phyloP scores from a whole-genome alignment of 257 asterid genomes.

The Orobanche coerulescens region DNA sequence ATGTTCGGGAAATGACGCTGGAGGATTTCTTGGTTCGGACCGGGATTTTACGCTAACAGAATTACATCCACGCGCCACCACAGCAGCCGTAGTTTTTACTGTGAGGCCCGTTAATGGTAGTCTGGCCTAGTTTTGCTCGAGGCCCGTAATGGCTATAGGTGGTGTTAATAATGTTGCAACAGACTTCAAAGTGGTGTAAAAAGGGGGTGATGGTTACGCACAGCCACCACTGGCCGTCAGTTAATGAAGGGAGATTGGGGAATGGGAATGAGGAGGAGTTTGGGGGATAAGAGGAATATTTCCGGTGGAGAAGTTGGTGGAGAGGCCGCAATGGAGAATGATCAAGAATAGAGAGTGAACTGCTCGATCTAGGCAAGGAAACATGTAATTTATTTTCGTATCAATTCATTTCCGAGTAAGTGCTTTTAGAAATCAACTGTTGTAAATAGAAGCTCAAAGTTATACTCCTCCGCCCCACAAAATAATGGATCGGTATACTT shows the following conservation, averaged over 20 bases:
- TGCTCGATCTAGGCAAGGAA: slow-evolving; percentile 80
- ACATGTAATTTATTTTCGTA: too few relatives aligned
- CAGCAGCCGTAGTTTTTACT: slow-evolving; percentile 38
- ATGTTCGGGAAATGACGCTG: slow-evolving; percentile 78
- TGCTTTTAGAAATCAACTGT: too few relatives aligned
- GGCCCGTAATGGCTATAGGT: slow-evolving; percentile 29
- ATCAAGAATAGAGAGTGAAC: slow-evolving; percentile 82
- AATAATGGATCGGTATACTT: too few relatives aligned
- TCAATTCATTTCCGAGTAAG: too few relatives aligned
- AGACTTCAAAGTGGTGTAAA: too few relatives aligned
- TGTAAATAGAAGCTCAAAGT: too few relatives aligned
- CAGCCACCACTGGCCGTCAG: neutral
- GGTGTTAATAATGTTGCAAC: slow-evolving; percentile 9
- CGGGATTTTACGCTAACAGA: slow-evolving; percentile 59
- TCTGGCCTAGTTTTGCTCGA: slow-evolving; percentile 18
- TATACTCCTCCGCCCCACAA: too few relatives aligned
- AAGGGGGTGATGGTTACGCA: too few relatives aligned
- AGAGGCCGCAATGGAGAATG: slow-evolving; percentile 77
- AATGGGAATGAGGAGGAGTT: slow-evolving; percentile 50
- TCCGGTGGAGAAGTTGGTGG: slow-evolving; percentile 71
- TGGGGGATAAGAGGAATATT: slow-evolving; percentile 45
- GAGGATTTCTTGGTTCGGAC: slow-evolving; percentile 75
- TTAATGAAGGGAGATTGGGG: slow-evolving; percentile 17
- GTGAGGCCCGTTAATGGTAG: slow-evolving; percentile 27
- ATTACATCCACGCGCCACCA: slow-evolving; percentile 8